A percentile compares a stretch with the other conserved stretches of the same genome.
Conservation (phyloP, 2,329 filamentous ascomycete genomes). For the Dactylonectria estremocensis region DNA sequence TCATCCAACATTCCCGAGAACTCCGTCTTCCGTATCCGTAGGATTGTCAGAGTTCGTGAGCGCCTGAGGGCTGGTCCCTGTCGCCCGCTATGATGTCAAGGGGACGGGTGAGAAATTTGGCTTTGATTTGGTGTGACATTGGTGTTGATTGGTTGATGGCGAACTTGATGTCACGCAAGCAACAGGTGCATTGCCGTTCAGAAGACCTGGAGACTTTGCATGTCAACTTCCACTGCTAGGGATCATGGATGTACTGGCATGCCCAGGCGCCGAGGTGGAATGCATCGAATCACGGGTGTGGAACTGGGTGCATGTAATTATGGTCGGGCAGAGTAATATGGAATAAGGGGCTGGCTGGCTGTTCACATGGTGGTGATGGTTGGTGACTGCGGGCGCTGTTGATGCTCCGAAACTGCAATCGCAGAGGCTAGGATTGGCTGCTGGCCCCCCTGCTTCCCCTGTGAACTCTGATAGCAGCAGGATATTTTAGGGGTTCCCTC, state of each 20-base stretch:
- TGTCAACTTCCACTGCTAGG: conserved; percentile 4
- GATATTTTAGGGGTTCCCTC: not conserved
- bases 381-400: conserved; percentile 43
- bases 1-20: not conserved
- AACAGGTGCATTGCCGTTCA: not conserved
- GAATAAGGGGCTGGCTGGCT: not conserved
- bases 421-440: conserved; percentile 36
- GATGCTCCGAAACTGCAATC: conserved; percentile 38
- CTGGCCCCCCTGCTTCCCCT: conserved; percentile 15
- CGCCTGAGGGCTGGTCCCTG: not conserved
- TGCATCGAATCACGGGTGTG: not conserved
- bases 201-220: not conserved
- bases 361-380: conserved; percentile 28
- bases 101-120: not conserved
- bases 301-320: not conserved
- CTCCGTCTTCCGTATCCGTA: conserved; percentile 2
- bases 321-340: not conserved
- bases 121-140: not conserved
- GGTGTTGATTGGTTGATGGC: not conserved
- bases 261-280: not conserved
- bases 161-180: not conserved
- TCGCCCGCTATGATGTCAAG: not conserved
- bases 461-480: not conserved
- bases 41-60: not conserved
- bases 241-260: not conserved